Percentiles rank a stretch among this genome's conserved stretches.
Evolutionary conservation across 2,329 filamentous ascomycete genomes (phyloP).

Genomic region (Aspergillus niger): DNA sequence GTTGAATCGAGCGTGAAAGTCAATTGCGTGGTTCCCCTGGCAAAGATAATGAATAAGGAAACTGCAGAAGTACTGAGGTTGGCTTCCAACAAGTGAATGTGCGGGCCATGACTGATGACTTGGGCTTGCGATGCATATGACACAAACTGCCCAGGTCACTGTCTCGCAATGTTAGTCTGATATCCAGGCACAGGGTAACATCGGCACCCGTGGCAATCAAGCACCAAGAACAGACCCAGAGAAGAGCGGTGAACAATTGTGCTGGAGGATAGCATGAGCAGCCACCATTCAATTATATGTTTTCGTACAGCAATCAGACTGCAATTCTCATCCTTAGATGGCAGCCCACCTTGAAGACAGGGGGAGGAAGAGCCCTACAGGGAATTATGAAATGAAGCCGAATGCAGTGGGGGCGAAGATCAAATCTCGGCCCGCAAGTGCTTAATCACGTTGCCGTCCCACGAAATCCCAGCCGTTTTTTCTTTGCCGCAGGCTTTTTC

Average conservation of each 20-base stretch:
- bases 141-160: constrained; percentile 64
- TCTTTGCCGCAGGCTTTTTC: not conserved
- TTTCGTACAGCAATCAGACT: constrained; percentile 61
- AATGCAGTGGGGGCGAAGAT: not conserved
- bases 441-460: not conserved
- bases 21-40: no score
- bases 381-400: no score
- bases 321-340: constrained; percentile 33
- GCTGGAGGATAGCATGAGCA: constrained; percentile 66
- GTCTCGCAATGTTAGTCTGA: constrained; percentile 68
- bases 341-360: no score
- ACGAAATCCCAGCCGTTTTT: not conserved
- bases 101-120: constrained; percentile 69
- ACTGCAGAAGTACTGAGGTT: no score
- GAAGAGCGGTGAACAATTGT: constrained; percentile 49
- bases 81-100: constrained; percentile 54
- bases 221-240: constrained; percentile 17
- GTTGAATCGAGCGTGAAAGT: no score
- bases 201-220: constrained; percentile 16
- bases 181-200: constrained; percentile 34
- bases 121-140: constrained; percentile 73
- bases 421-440: not conserved
- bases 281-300: constrained; percentile 53
- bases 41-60: not conserved
- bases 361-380: no score